phyloP scores from a whole-genome alignment of 2,329 filamentous ascomycete species.

The Beauveria bassiana region DNA sequence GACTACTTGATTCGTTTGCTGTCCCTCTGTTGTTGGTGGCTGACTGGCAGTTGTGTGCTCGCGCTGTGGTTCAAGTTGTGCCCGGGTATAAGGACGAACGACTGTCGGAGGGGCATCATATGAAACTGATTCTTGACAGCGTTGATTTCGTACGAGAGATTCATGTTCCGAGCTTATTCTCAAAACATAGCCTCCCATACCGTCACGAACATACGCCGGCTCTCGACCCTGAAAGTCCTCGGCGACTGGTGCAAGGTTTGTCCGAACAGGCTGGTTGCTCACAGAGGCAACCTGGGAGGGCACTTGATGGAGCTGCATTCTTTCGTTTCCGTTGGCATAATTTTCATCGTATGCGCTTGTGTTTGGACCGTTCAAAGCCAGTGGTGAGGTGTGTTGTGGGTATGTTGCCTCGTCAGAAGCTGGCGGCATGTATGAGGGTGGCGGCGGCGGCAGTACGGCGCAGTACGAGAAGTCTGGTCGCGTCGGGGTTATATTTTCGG shows the following conservation, averaged over 20 bases:
- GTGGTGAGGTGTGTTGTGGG: neutral
- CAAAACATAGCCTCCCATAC: neutral
- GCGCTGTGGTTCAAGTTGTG: neutral
- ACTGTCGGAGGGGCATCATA: too few relatives aligned
- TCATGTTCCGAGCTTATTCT: neutral
- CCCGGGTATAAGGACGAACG: neutral
- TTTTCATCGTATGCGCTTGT: neutral
- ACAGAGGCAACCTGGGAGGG: neutral
- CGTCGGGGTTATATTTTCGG: neutral
- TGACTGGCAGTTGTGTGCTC: neutral
- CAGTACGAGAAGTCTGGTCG: neutral
- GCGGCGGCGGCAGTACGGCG: slow-evolving; percentile 4
- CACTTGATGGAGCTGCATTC: neutral
- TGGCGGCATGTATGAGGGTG: neutral
- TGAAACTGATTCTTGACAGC: too few relatives aligned
- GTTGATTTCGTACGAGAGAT: too few relatives aligned
- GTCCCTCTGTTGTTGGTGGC: neutral
- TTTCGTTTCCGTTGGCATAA: neutral
- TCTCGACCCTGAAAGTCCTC: neutral
- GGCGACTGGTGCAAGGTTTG: neutral
- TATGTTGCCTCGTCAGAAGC: neutral
- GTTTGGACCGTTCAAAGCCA: neutral
- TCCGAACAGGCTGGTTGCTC: neutral
- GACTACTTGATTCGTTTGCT: too few relatives aligned
- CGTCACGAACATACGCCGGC: neutral